A percentile compares a stretch with the other conserved stretches of the same genome.
Conservation (phyloP, 257 asterid genomes). For the Solanum chiquidenum region DNA sequence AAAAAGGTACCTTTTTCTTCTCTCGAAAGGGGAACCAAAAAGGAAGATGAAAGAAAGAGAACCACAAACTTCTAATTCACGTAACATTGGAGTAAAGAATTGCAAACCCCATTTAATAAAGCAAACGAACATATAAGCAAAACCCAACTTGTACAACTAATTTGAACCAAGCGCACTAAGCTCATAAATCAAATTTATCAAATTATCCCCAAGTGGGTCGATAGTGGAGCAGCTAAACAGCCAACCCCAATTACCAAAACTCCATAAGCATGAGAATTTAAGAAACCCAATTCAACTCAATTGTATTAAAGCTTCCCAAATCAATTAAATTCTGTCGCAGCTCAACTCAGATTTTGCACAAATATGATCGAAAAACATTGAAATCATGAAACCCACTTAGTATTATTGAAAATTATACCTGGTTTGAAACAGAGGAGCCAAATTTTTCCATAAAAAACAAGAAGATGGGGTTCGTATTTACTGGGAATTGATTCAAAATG, state of each 20-base stretch:
- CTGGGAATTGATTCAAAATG: slow-evolving; percentile 19
- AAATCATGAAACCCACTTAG: background rate
- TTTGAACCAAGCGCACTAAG: background rate
- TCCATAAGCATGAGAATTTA: background rate
- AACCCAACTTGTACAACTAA: slow-evolving; percentile 1
- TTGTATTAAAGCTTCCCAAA: background rate
- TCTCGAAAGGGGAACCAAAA: background rate
- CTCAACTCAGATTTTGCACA: background rate
- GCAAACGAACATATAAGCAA: slow-evolving; percentile 13
- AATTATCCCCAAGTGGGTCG: background rate
- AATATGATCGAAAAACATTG: background rate
- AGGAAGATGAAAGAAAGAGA: background rate
- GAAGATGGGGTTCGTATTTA: slow-evolving; percentile 8
- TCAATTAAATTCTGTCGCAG: background rate
- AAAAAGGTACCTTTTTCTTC: background rate
- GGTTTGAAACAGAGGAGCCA: slow-evolving; percentile 16
- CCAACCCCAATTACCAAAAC: background rate
- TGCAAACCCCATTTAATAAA: slow-evolving; percentile 25
- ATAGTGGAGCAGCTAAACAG: background rate
- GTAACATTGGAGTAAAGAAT: slow-evolving; percentile 54
- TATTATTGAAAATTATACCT: slow-evolving; percentile 30
- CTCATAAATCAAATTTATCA: background rate
- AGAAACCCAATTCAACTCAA: background rate
- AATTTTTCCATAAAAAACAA: slow-evolving; percentile 22
- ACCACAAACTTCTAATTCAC: slow-evolving; percentile 28